phyloP scores from a whole-genome alignment of 2,329 filamentous ascomycete genomes.

The Diplodia sapinea region DNA sequence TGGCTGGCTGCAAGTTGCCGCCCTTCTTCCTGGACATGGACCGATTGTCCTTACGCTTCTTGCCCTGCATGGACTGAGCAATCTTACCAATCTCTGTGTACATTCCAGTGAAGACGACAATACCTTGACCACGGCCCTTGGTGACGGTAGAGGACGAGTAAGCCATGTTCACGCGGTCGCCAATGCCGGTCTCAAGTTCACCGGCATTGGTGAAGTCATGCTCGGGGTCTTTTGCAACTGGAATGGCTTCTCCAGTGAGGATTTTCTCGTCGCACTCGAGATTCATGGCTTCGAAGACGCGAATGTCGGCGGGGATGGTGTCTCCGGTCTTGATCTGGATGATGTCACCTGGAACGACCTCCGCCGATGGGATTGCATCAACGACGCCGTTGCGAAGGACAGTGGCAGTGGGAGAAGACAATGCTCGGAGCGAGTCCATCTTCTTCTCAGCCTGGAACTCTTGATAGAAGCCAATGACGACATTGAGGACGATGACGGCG shows the following conservation, averaged over 20 bases:
- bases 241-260: conserved; percentile 74
- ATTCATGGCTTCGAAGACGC: conserved; percentile 70
- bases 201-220: conserved; percentile 59
- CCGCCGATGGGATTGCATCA: conserved; percentile 45
- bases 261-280: conserved; percentile 77
- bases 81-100: conserved; percentile 77
- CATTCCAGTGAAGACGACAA: conserved; percentile 74
- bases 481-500: conserved; percentile 70
- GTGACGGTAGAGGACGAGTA: conserved; percentile 76
- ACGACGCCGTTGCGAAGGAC: conserved; percentile 46
- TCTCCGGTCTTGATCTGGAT: conserved; percentile 58
- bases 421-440: conserved; percentile 49
- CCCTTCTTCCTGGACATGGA: conserved; percentile 50
- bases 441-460: conserved; percentile 54
- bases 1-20: conserved; percentile 53
- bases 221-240: conserved; percentile 67
- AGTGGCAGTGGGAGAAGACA: conserved; percentile 48
- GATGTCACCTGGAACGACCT: conserved; percentile 50
- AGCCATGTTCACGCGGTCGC: conserved; percentile 72
- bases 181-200: conserved; percentile 57
- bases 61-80: conserved; percentile 64
- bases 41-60: conserved; percentile 52
- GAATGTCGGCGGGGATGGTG: conserved; percentile 70
- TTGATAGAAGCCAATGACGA: conserved; percentile 62
- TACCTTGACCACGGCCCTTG: conserved; percentile 70